Evolutionary conservation across 768 basidiomycete species (phyloP).

Genomic region (Albatrellus ellisii): DNA sequence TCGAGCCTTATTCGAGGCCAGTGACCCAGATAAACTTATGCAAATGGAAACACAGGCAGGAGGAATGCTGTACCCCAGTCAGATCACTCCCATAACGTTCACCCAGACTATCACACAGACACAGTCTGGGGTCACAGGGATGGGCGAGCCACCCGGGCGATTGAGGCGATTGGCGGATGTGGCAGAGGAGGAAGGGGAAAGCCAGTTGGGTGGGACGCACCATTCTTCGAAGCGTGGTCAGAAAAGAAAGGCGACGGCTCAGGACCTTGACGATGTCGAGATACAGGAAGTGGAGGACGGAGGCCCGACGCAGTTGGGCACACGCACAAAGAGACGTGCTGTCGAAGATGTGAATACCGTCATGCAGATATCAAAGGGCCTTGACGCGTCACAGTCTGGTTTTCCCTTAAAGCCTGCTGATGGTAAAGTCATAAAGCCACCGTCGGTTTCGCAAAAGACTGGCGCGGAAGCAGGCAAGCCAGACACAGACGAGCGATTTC

Average conservation of each 20-base stretch:
- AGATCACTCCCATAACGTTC: not conserved
- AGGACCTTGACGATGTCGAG: slow-evolving; percentile 24
- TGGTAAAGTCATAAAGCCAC: not conserved
- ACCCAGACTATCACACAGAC: slow-evolving; percentile 2
- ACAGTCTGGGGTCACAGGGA: not conserved
- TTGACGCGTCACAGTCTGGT: not conserved
- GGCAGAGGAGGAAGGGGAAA: slow-evolving; percentile 7
- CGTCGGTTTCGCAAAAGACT: not conserved
- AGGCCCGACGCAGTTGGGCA: not conserved
- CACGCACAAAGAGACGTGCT: slow-evolving; percentile 27
- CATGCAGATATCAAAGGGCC: not conserved
- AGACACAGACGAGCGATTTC: slow-evolving; percentile 50
- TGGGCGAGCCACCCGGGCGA: not conserved
- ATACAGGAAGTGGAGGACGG: slow-evolving; percentile 18
- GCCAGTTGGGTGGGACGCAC: not conserved
- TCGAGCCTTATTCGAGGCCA: slow-evolving; percentile 12
- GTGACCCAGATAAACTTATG: slow-evolving; percentile 9
- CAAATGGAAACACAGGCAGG: not conserved
- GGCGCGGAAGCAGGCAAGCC: slow-evolving; percentile 2
- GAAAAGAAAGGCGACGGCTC: slow-evolving; percentile 28
- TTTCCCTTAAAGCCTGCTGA: not conserved
- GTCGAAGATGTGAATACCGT: slow-evolving; percentile 27
- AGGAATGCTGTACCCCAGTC: no score
- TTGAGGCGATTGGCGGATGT: not conserved
- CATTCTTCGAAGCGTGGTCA: slow-evolving; percentile 11